phyloP scores from a whole-genome alignment of 1,284 basidiomycete species.

The Athelia sp. region DNA sequence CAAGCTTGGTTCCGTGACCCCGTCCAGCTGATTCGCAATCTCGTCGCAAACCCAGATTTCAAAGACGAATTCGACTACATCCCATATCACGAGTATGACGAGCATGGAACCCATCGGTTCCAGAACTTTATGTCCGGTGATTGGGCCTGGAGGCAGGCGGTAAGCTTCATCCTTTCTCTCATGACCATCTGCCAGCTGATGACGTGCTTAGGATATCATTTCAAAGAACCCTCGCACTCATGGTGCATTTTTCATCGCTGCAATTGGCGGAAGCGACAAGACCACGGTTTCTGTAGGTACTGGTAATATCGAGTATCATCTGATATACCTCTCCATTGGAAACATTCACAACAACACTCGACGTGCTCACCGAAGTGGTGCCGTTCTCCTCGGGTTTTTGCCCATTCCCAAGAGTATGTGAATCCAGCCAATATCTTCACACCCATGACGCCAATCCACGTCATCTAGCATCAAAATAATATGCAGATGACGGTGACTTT shows the following conservation, averaged over 20 bases:
- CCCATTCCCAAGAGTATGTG: constrained; percentile 26
- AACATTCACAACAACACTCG: constrained; percentile 19
- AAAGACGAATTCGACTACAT: background rate
- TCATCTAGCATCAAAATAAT: too few species aligned
- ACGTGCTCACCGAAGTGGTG: constrained; percentile 17
- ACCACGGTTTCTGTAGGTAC: constrained; percentile 29
- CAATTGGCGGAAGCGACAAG: constrained; percentile 29
- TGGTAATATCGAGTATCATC: constrained; percentile 27
- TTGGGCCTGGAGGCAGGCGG: background rate
- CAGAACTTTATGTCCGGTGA: constrained; percentile 1
- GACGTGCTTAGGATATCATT: constrained; percentile 11
- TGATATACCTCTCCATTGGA: constrained; percentile 22
- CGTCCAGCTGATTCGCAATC: background rate
- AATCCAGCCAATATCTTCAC: background rate
- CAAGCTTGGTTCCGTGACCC: background rate
- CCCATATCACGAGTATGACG: background rate
- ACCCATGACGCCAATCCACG: too few species aligned
- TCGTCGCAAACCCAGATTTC: background rate
- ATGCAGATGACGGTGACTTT: too few species aligned
- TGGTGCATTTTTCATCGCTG: constrained; percentile 13
- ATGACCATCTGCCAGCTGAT: background rate
- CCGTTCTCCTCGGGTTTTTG: constrained; percentile 23
- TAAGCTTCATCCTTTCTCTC: background rate
- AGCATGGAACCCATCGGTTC: background rate
- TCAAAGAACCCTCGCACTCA: constrained; percentile 2